These are phyloP conservation scores for Oenanthe sinensis DNA, from an alignment of 129 eudicot species.

Conservation along the genomic window DNA sequence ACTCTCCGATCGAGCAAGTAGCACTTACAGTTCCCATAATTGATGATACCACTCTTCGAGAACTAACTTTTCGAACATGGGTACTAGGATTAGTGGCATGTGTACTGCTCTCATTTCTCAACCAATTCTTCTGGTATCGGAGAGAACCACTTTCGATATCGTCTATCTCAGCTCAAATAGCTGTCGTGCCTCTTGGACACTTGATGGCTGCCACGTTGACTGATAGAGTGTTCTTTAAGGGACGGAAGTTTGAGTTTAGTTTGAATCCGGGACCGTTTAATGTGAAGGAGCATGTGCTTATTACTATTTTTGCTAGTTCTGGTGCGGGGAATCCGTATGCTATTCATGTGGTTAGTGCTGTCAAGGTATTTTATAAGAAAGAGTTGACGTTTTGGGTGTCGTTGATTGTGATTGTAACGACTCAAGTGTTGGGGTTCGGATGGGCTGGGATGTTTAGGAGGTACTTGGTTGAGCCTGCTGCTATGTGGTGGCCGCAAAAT, in stretches of 20 bases:
- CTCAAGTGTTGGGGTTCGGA: conserved; percentile 68
- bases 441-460: conserved; percentile 74
- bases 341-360: conserved; percentile 57
- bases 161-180: conserved; percentile 70
- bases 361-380: conserved; percentile 53
- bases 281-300: conserved; percentile 65
- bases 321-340: conserved; percentile 71
- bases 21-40: conserved; percentile 58
- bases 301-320: conserved; percentile 60
- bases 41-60: conserved; percentile 48
- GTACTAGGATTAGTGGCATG: conserved; percentile 50
- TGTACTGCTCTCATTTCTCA: conserved; percentile 47
- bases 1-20: conserved; percentile 70
- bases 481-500: conserved; percentile 87
- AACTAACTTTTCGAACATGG: conserved; percentile 65
- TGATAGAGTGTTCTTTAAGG: conserved; percentile 38
- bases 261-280: conserved; percentile 56
- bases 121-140: conserved; percentile 76
- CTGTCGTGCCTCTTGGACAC: conserved; percentile 71
- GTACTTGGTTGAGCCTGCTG: conserved; percentile 73
- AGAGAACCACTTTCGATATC: conserved; percentile 57
- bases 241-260: conserved; percentile 36
- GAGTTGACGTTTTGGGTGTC: conserved; percentile 63
- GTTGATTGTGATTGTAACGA: conserved; percentile 54
- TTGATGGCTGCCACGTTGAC: conserved; percentile 54